Percentiles rank a stretch among this genome's conserved stretches.
These are phyloP conservation scores for Powellomyces hirtus DNA, from an alignment of 192 early-diverging fungal genomes.

Conservation along the genomic window DNA sequence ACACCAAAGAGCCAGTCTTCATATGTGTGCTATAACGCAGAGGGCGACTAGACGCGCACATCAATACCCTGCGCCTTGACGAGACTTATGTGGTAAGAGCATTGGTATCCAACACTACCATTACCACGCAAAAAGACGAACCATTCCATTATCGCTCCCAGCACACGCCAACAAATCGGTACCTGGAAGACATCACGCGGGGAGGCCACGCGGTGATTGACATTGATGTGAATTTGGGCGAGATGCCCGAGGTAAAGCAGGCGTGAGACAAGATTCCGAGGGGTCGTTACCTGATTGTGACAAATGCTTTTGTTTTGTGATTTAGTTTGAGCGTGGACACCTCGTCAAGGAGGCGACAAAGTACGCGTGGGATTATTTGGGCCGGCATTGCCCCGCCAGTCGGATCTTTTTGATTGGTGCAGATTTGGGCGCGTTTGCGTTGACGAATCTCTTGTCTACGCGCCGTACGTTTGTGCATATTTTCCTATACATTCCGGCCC, in stretches of 20 bases:
- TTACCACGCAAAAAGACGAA: no score
- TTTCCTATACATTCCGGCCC: background rate
- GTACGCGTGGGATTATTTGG: constrained; percentile 17
- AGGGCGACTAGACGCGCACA: no score
- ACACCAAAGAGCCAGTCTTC: no score
- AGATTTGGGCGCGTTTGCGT: background rate
- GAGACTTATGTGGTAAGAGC: background rate
- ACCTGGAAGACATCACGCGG: constrained; percentile 2
- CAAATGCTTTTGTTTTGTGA: no score
- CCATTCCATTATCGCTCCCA: background rate
- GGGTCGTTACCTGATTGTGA: no score
- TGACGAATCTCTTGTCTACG: constrained; percentile 4
- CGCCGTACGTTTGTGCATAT: background rate
- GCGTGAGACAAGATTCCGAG: no score
- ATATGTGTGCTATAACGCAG: no score
- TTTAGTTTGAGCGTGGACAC: background rate
- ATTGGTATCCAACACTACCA: background rate
- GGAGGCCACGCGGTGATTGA: constrained; percentile 22
- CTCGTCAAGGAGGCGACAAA: constrained; percentile 15
- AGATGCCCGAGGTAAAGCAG: background rate
- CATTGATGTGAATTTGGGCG: background rate
- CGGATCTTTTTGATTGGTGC: constrained; percentile 14
- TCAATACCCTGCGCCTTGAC: background rate
- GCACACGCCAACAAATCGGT: background rate
- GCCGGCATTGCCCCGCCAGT: background rate